Conservation (phyloP, 805 yeast genomes). For the Metschnikowia orientalis region DNA sequence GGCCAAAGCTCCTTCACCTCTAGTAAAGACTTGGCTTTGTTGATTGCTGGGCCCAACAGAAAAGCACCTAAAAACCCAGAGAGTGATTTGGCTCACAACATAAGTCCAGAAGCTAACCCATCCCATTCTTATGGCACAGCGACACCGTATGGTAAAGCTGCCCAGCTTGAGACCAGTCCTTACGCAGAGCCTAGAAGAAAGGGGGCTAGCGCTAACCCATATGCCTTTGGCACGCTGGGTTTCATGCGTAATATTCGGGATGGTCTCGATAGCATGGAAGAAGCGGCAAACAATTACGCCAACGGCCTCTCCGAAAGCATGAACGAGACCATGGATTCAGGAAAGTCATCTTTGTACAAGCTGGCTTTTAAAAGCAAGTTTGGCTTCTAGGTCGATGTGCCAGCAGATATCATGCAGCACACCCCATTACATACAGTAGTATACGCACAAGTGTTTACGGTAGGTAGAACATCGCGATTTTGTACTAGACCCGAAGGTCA, state of each 20-base stretch:
- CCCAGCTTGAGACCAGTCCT: conserved; percentile 14
- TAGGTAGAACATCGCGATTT: no score
- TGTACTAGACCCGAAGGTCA: conserved; percentile 1
- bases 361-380: conserved; percentile 51
- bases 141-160: conserved; percentile 10
- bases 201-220: conserved; percentile 21
- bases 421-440: no score
- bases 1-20: conserved; percentile 62
- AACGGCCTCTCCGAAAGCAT: conserved; percentile 49
- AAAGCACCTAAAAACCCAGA: conserved; percentile 58
- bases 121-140: conserved; percentile 28
- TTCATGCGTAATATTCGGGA: conserved; percentile 45
- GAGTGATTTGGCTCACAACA: conserved; percentile 47
- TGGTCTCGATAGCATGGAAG: conserved; percentile 52
- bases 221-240: conserved; percentile 37
- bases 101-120: conserved; percentile 43
- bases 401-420: no score
- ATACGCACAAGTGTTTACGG: no score
- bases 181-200: conserved; percentile 49
- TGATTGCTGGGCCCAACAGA: conserved; percentile 74
- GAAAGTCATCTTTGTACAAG: conserved; percentile 46
- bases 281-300: conserved; percentile 54
- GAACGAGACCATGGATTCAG: conserved; percentile 47
- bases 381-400: conserved; percentile 36
- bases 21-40: conserved; percentile 54